These are phyloP conservation scores for Medicago ruthenica DNA, from an alignment of 306 rosid genomes.

Conservation along the genomic window DNA sequence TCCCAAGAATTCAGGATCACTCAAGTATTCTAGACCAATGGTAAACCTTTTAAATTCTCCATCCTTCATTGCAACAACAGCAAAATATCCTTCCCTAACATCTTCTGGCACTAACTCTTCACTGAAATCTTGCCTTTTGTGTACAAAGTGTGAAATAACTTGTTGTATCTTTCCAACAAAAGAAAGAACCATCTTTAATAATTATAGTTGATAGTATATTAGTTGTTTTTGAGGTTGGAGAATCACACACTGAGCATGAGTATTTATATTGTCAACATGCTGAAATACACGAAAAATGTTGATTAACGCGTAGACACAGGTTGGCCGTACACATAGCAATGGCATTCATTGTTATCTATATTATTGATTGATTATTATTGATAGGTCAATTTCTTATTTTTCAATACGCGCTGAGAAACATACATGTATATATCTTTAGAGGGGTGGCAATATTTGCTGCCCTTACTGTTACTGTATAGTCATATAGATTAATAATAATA, in stretches of 20 bases:
- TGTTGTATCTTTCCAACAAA: constrained; percentile 49
- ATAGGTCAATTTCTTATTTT: background rate
- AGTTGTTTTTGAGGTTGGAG: background rate
- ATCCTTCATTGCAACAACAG: constrained; percentile 63
- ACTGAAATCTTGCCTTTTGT: constrained; percentile 36
- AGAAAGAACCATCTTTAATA: constrained; percentile 44
- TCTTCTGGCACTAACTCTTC: constrained; percentile 32
- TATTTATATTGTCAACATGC: background rate
- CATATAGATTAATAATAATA: background rate
- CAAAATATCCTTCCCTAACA: constrained; percentile 65
- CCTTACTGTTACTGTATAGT: background rate
- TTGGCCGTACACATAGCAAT: background rate
- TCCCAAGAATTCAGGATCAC: constrained; percentile 59
- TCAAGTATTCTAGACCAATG: constrained; percentile 55
- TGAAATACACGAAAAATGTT: background rate
- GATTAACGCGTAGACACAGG: background rate
- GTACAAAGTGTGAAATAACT: constrained; percentile 46
- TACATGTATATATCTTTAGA: background rate
- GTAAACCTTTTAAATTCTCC: constrained; percentile 59
- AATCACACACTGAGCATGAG: background rate
- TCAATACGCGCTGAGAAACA: background rate
- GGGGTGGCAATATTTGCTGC: background rate
- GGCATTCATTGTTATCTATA: background rate
- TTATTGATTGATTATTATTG: background rate
- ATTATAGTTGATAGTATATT: background rate